Base-by-base conservation (phyloP, 345 rosid species). In the Eucalyptus pauciflora region DNA sequence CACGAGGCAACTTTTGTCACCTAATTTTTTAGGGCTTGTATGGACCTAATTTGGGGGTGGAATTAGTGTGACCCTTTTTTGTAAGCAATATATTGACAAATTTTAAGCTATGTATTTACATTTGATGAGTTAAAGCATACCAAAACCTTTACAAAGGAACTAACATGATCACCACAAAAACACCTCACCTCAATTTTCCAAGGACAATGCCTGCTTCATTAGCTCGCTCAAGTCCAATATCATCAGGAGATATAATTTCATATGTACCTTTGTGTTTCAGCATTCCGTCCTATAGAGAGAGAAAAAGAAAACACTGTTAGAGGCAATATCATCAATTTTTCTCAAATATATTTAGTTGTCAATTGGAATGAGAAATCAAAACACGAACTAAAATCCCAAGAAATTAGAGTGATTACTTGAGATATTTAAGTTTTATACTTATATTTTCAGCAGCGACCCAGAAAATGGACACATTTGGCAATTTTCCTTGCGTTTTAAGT, bases 161-260 rank as follows among this genome's bases (percentile, higher is more conserved):
- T 48, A 22, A 58, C 67, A n/a, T 46, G 48, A 49, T n/a, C 20
- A 49, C 27, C 58, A 87, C 49, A 41, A 54, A 67, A n/a, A 22
- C 50, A 88, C 2, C 89, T 89, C 93, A 95, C 99, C 99, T 96
- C 58, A 96, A 96, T 92, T 96, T 97, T 89, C 99, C 99, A 86
- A 96, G 98, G 89, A 97, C 99, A 91, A 97, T 96, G 79, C 99
- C 98, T 86, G 97, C 97, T 86, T 95, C 96, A 89, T 96, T 94
- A 81, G 97, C 89, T 89, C 99, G 91, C 89, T 97, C 98, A 87
- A 96, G 98, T 76, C 99, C 99, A 71, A 97, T 95, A 91, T 96
- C 99, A 83, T 96, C 98, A 2, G 98, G 99, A 76, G 94, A 93
- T 22, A 96, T 95, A 86, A 97, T 96, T 92, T 97, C 99, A 95